phyloP scores from a whole-genome alignment of 2,329 filamentous ascomycete species.

The Bertia moriformis region DNA sequence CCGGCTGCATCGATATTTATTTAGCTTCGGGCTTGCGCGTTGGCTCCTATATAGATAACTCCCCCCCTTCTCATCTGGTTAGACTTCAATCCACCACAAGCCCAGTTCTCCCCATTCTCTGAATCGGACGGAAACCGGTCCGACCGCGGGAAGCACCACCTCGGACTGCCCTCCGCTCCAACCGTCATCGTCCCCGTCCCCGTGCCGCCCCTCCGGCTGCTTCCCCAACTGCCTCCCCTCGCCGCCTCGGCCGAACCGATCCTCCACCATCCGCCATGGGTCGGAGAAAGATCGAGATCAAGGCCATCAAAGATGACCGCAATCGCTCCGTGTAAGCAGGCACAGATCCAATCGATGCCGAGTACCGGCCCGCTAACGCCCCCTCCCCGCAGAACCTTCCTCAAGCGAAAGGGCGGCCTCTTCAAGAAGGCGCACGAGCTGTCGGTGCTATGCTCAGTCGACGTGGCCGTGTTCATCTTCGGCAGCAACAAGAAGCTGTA shows the following conservation, averaged over 20 bases:
- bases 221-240: too few species aligned
- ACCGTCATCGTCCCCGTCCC: too few species aligned
- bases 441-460: constrained; percentile 92
- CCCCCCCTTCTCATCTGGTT: too few species aligned
- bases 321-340: constrained; percentile 95
- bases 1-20: too few species aligned
- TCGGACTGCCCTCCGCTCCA: too few species aligned
- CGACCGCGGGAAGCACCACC: too few species aligned
- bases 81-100: too few species aligned
- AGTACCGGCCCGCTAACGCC: constrained; percentile 5
- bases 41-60: too few species aligned
- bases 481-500: constrained; percentile 98
- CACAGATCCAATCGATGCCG: constrained; percentile 4
- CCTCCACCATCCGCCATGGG: constrained; percentile 53
- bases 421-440: constrained; percentile 99
- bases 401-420: constrained; percentile 94
- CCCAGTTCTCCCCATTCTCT: too few species aligned
- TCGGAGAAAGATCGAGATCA: constrained; percentile 98
- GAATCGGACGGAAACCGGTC: too few species aligned
- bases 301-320: constrained; percentile 95
- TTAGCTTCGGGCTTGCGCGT: too few species aligned
- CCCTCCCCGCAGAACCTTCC: constrained; percentile 77
- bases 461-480: constrained; percentile 97
- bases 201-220: too few species aligned
- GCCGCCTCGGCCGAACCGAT: constrained; percentile 4